Base-by-base conservation (phyloP, 257 asterid species). In the Jaltomata sinuosa region DNA sequence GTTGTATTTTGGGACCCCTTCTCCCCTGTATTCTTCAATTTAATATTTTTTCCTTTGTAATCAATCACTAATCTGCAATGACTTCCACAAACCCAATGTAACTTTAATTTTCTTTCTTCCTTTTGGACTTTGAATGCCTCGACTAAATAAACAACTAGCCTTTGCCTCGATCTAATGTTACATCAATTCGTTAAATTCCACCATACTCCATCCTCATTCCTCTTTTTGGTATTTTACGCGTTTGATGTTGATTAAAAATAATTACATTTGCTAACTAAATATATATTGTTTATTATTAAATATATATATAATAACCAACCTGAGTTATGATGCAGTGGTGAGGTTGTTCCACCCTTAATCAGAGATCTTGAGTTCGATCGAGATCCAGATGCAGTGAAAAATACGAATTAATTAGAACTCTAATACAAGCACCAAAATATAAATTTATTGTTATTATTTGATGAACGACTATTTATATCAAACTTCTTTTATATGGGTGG, bases 41-140 rank as follows among this genome's bases (percentile, higher is more conserved):
- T 7, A 42, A 72, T 22, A 21, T 6, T 69, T 36, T 34, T 1
- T 69, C 19, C 1, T 34, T 69, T 18, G 76, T 69, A 40, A 72
- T 72, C n/a, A 72, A 3, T 72, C 3, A 12, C 32, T 42, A 42
- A 40, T 72, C 42, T 22, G 55, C 57, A 72, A 72, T 42, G 12
- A 12, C n/a, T 22, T n/a, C 53, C 54, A 71, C 34, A 40, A 71
- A 32, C 79, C 79, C 79, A 40, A 71, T 71, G 79, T n/a, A 42
- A 76, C 61, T 47, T 76, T n/a, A n/a, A n/a, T n/a, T n/a, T 27
- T 27, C 18, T 47, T 47, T 27, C 27, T 8, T 9, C 16, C 81
- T 76, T 76, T 76, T 27, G 81, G 62, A 76, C 81, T 76, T 76
- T 76, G 81, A 76, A 76, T 76, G 42, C 81, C 81, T 74, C 80